Evolutionary conservation across 345 rosid genomes (phyloP).

Genomic region (Citrus cavaleriei): DNA sequence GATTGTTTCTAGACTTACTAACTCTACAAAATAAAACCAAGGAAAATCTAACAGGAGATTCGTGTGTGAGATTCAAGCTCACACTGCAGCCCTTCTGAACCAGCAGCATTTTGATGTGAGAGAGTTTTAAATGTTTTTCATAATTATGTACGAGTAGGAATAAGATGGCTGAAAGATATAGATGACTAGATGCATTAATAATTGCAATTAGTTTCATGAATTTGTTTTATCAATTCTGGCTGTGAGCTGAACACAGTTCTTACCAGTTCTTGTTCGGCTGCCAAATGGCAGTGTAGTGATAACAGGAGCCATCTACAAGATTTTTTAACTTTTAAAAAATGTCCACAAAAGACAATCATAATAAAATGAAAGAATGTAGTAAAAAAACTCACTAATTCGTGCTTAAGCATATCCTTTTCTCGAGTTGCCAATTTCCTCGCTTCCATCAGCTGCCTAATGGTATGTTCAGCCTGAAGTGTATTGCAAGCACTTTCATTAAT

Average conservation of each 20-base stretch:
- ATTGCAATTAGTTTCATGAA: not conserved
- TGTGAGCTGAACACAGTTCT: not conserved
- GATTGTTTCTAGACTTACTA: not conserved
- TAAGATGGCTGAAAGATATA: not conserved
- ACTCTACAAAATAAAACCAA: not conserved
- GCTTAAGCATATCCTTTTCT: conserved; percentile 37
- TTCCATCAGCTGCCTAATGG: conserved; percentile 33
- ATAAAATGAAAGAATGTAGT: not conserved
- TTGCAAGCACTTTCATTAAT: not conserved
- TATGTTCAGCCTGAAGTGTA: conserved; percentile 43
- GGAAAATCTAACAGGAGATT: not conserved
- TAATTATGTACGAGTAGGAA: not conserved
- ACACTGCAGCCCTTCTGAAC: not conserved
- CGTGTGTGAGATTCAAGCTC: not conserved
- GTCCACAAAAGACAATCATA: not conserved
- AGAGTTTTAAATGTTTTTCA: not conserved
- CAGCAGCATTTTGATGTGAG: not conserved
- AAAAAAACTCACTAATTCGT: conserved; percentile 34
- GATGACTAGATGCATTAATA: not conserved
- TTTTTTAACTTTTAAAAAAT: not conserved
- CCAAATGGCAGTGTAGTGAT: not conserved
- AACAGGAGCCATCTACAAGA: not conserved
- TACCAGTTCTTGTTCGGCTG: not conserved
- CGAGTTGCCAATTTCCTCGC: conserved; percentile 27
- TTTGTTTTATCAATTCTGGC: not conserved